Percentiles rank a stretch among this genome's conserved stretches.
phyloP scores from a whole-genome alignment of 257 asterid species.

The Eucommia ulmoides region DNA sequence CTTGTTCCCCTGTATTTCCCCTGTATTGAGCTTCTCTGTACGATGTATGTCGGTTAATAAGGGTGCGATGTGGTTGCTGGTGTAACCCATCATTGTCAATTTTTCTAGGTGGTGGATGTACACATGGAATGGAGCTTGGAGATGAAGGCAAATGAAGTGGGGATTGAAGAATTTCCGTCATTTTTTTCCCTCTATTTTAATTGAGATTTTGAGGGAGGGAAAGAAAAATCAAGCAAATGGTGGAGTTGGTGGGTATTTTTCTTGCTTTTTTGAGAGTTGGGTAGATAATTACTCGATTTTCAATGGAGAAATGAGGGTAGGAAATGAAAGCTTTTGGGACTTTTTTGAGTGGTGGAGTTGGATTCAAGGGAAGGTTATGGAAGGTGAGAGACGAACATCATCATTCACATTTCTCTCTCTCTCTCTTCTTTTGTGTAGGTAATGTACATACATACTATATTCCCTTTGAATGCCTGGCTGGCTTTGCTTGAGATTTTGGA shows the following conservation, averaged over 20 bases:
- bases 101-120: background rate
- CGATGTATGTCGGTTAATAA: conserved; percentile 7
- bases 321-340: background rate
- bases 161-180: background rate
- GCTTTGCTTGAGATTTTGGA: background rate
- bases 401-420: background rate
- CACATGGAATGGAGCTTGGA: background rate
- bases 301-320: background rate
- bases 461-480: background rate
- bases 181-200: background rate
- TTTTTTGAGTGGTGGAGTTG: background rate
- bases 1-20: conserved; percentile 9
- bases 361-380: background rate
- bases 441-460: background rate
- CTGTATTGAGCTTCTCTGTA: conserved; percentile 23
- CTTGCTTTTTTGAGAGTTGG: background rate
- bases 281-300: background rate
- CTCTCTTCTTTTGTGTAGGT: background rate
- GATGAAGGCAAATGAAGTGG: background rate
- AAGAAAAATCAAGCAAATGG: background rate
- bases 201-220: background rate
- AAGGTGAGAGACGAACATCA: background rate
- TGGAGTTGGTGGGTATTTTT: background rate
- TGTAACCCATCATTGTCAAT: conserved; percentile 1
- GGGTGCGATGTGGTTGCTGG: conserved; percentile 3